These are phyloP conservation scores for Ustilago loliicola DNA, from an alignment of 1,284 basidiomycete genomes.

Conservation along the genomic window DNA sequence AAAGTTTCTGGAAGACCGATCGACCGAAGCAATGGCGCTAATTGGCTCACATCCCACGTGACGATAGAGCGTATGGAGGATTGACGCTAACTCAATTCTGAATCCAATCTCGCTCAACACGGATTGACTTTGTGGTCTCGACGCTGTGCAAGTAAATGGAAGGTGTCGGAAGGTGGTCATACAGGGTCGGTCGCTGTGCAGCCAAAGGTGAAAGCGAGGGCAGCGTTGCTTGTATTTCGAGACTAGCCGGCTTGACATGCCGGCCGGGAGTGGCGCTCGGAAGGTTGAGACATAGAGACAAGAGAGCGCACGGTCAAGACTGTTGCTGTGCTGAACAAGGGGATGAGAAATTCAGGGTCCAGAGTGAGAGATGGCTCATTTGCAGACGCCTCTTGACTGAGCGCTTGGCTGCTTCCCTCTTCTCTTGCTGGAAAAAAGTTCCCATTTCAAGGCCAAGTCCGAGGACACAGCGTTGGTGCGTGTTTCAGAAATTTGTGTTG, in stretches of 20 bases:
- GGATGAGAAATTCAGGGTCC: background rate
- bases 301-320: too few species aligned
- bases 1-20: too few species aligned
- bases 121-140: too few species aligned
- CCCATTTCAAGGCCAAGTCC: conserved; percentile 8
- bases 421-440: background rate
- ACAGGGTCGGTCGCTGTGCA: too few species aligned
- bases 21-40: too few species aligned
- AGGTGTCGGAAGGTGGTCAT: too few species aligned
- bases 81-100: too few species aligned
- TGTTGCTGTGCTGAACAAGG: background rate
- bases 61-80: too few species aligned
- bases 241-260: background rate
- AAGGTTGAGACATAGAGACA: background rate
- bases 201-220: background rate
- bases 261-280: background rate
- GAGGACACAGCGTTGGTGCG: conserved; percentile 1
- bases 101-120: too few species aligned
- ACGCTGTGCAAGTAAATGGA: too few species aligned
- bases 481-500: background rate
- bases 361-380: background rate
- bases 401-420: background rate
- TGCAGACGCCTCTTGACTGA: background rate
- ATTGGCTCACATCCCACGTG: too few species aligned
- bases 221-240: background rate